Base-by-base conservation (phyloP, 345 rosid genomes). In the Mangifera indica region DNA sequence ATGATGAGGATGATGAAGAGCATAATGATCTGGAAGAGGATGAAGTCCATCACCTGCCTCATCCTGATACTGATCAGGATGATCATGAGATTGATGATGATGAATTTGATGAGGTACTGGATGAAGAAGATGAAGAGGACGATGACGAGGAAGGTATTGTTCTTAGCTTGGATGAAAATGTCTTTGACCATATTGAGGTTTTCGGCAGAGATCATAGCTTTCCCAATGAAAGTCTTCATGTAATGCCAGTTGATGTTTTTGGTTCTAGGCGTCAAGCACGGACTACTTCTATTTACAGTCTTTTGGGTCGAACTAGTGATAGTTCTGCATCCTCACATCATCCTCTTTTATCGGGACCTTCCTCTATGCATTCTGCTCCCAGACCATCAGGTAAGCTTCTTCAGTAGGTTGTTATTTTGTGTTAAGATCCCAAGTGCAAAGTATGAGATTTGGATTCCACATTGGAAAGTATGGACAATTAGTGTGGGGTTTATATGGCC, bases 191-290 rank as follows among this genome's bases (percentile, higher is more conserved):
- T 81, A 82, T 92, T 70, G 98, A 90, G 79, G 97, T 92, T 81
- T 87, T 94, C 80, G 88, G 92, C 49, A 88, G 95, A 83, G 91
- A 92, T 74, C 86, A 90, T 74, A 81, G 83, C 84, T 94, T 94
- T 78, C 82, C 95, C 26, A 87, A 87, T 81, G 97, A 94, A 68
- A 83, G 95, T 67, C 91, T 94, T 51, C 97, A 82, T 79, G 91
- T 94, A 67, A 94, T 94, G 97, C 98, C 97, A 14, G 98, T 92
- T 70, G 98, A 94, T 76, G 87, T 92, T 81, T 92, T 94, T 79
- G 97, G 98, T 77, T 94, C 98, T 20, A 86, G 98, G 76, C 97
- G 97, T 78, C 98, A 85, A 78, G 93, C 93, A 22, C 88, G 98
- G 55, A 94, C 97, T 24, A 92, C 98, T 45, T 94, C 98, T 54